A percentile compares a stretch with the other conserved stretches of the same genome.
phyloP scores from a whole-genome alignment of 805 yeast genomes.

The Sugiyamaella americana region DNA sequence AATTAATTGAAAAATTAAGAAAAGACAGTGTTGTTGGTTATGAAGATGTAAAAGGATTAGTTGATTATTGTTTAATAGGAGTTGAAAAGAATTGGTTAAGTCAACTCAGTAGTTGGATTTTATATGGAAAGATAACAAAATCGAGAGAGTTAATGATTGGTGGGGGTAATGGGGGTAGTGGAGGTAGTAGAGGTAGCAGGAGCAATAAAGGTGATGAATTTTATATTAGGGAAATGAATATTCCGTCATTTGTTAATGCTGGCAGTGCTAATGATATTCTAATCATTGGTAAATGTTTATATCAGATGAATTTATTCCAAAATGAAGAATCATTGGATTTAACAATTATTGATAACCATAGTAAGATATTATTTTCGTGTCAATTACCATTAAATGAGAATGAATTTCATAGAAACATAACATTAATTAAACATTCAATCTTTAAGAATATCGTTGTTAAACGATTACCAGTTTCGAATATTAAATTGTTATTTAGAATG shows the following conservation, averaged over 20 bases:
- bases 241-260: slow-evolving; percentile 9
- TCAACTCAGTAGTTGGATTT: slow-evolving; percentile 19
- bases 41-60: slow-evolving; percentile 9
- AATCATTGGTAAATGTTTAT: slow-evolving; percentile 14
- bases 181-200: too few species aligned
- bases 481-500: slow-evolving; percentile 12
- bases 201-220: background rate
- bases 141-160: slow-evolving; percentile 19
- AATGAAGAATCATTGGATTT: background rate
- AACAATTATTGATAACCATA: slow-evolving; percentile 1
- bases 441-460: slow-evolving; percentile 13
- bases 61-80: slow-evolving; percentile 12
- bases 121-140: slow-evolving; percentile 19
- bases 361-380: slow-evolving; percentile 4
- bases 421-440: slow-evolving; percentile 8
- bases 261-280: slow-evolving; percentile 16
- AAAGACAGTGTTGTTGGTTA: slow-evolving; percentile 15
- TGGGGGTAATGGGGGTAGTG: background rate
- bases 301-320: slow-evolving; percentile 1
- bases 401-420: slow-evolving; percentile 5
- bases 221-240: slow-evolving; percentile 5
- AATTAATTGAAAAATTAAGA: slow-evolving; percentile 12
- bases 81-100: slow-evolving; percentile 20
- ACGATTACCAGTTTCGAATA: slow-evolving; percentile 5
- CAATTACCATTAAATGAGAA: slow-evolving; percentile 10